A percentile compares a stretch with the other conserved stretches of the same genome.
Evolutionary conservation across 2,329 filamentous ascomycete species (phyloP).

Genomic region (Rachicladosporium sp.): DNA sequence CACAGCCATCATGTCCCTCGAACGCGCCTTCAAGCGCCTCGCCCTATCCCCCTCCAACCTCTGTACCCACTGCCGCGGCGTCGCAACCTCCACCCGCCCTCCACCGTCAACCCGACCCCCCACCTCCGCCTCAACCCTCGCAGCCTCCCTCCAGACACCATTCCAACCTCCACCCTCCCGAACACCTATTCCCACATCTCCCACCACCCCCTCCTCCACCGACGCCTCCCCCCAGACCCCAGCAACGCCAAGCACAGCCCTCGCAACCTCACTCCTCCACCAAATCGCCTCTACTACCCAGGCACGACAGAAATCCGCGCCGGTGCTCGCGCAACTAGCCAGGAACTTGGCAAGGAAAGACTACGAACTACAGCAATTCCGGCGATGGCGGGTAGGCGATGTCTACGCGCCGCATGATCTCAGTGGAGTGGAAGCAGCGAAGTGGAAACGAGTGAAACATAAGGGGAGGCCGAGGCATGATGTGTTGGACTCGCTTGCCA

Average conservation of each 20-base stretch:
- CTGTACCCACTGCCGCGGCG: constrained; percentile 18
- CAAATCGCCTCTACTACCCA: too few species aligned
- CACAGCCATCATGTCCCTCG: constrained; percentile 16
- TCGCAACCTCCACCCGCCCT: constrained; percentile 8
- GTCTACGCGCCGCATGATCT: constrained; percentile 87
- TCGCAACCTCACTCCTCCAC: too few species aligned
- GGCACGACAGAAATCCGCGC: too few species aligned
- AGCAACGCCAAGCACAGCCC: too few species aligned
- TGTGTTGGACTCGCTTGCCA: constrained; percentile 63
- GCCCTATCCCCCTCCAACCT: constrained; percentile 12
- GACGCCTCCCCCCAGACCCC: too few species aligned
- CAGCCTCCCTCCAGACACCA: too few species aligned
- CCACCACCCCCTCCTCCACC: too few species aligned
- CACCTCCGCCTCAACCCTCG: too few species aligned
- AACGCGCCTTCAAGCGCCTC: constrained; percentile 16
- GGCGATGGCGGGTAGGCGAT: constrained; percentile 66
- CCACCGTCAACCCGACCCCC: too few species aligned
- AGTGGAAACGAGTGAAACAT: constrained; percentile 54
- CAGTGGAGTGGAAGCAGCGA: constrained; percentile 61
- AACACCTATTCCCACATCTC: too few species aligned
- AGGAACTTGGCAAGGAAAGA: constrained; percentile 23
- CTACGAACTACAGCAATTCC: constrained; percentile 51
- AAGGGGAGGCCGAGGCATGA: constrained; percentile 43
- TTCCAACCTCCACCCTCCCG: too few species aligned
- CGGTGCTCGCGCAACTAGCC: too few species aligned